Evolutionary conservation across 495 filamentous ascomycete genomes (phyloP).

Genomic region (Podospora comata): DNA sequence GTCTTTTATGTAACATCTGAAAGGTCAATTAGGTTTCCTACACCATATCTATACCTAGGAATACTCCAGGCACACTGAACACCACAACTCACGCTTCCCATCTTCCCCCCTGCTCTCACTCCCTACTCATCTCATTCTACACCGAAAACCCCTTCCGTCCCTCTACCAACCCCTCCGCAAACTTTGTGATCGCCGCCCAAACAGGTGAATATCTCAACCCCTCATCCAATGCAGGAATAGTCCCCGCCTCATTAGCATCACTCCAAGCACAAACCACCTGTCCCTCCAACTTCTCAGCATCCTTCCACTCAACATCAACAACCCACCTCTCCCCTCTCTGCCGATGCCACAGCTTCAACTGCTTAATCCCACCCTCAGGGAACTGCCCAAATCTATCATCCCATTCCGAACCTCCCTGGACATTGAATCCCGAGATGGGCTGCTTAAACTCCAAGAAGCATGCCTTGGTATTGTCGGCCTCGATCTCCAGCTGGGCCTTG

Average conservation of each 20-base stretch:
- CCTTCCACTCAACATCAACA: conserved; percentile 69
- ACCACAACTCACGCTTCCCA: too few relatives aligned
- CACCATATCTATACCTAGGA: not conserved
- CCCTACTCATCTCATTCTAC: conserved; percentile 12
- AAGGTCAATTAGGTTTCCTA: not conserved
- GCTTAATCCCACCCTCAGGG: conserved; percentile 47
- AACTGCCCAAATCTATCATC: conserved; percentile 68
- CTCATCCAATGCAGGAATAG: conserved; percentile 86
- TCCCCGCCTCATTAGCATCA: conserved; percentile 67
- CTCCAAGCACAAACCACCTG: conserved; percentile 81
- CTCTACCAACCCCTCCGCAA: conserved; percentile 77
- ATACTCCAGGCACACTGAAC: not conserved
- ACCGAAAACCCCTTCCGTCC: conserved; percentile 49
- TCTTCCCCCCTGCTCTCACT: not conserved
- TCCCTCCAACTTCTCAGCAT: conserved; percentile 53
- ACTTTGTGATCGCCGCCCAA: conserved; percentile 76
- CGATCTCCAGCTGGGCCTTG: conserved; percentile 28
- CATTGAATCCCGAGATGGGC: conserved; percentile 28
- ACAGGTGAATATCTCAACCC: conserved; percentile 66
- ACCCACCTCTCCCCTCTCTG: conserved; percentile 72
- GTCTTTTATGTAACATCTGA: too few relatives aligned
- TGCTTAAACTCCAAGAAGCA: conserved; percentile 34
- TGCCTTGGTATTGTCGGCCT: conserved; percentile 33
- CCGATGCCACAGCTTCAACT: conserved; percentile 51
- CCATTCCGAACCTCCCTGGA: conserved; percentile 46